A percentile compares a stretch with the other conserved stretches of the same genome.
Conservation (phyloP, 2,329 filamentous ascomycete species). For the Cercospora citrullina region DNA sequence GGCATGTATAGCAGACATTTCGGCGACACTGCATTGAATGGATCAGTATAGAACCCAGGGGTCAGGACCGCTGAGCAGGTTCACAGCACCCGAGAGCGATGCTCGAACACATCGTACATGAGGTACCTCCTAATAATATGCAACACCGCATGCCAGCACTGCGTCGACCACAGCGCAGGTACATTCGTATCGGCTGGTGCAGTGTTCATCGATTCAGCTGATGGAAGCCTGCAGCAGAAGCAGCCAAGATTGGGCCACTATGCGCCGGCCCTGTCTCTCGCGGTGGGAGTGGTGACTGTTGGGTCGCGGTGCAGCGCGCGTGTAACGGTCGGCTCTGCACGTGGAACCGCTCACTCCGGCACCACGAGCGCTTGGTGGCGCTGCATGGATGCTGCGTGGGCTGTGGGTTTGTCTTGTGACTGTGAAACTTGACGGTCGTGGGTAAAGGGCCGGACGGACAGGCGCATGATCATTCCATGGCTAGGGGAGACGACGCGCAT, state of each 20-base stretch:
- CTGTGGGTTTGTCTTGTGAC: slow-evolving; percentile 5
- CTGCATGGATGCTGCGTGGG: slow-evolving; percentile 15
- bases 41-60: slow-evolving; percentile 18
- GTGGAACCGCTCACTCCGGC: slow-evolving; percentile 21
- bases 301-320: slow-evolving; percentile 18
- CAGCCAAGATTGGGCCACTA: slow-evolving; percentile 15
- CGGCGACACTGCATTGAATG: slow-evolving; percentile 55
- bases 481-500: not conserved
- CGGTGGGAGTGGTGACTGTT: slow-evolving; percentile 10
- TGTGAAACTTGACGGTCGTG: slow-evolving; percentile 9
- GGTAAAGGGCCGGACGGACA: slow-evolving; percentile 11
- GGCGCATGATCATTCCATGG: slow-evolving; percentile 3
- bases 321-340: slow-evolving; percentile 22
- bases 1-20: slow-evolving; percentile 81
- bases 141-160: slow-evolving; percentile 4
- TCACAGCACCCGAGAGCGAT: slow-evolving; percentile 9
- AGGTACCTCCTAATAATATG: slow-evolving; percentile 2
- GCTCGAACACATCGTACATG: slow-evolving; percentile 20
- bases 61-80: slow-evolving; percentile 10
- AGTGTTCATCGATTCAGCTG: slow-evolving; percentile 10
- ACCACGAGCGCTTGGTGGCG: slow-evolving; percentile 15
- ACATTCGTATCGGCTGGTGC: slow-evolving; percentile 20
- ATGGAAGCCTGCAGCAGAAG: slow-evolving; percentile 15
- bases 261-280: slow-evolving; percentile 18
- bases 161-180: slow-evolving; percentile 23